Evolutionary conservation across 176 grass and related monocot species (phyloP).

Genomic region (Juncus effusus): DNA sequence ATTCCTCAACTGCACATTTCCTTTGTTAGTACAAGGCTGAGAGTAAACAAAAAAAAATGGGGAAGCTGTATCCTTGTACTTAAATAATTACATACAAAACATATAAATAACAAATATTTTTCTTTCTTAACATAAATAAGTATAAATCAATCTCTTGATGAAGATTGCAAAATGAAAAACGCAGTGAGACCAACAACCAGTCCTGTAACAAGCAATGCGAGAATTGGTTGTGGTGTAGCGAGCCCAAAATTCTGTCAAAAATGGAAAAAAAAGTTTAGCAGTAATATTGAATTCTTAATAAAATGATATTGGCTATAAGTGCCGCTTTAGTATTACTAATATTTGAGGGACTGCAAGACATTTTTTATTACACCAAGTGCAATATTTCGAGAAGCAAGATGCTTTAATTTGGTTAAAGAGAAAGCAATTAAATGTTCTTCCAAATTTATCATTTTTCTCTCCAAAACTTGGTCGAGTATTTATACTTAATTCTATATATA

Average conservation of each 20-base stretch:
- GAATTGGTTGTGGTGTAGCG: slow-evolving; percentile 41
- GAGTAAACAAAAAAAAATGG: not conserved
- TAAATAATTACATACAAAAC: not conserved
- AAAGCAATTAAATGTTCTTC: no score
- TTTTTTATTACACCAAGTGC: no score
- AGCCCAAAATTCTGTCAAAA: slow-evolving; percentile 69
- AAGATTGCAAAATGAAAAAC: slow-evolving; percentile 71
- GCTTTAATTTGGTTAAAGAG: not conserved
- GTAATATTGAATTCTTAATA: not conserved
- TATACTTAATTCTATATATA: no score
- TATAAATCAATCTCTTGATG: slow-evolving; percentile 36
- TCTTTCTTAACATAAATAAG: slow-evolving; percentile 1
- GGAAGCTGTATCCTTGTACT: not conserved
- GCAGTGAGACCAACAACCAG: slow-evolving; percentile 63
- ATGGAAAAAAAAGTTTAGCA: not conserved
- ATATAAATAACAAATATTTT: not conserved
- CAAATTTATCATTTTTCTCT: no score
- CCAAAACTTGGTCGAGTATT: no score
- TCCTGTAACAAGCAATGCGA: slow-evolving; percentile 59
- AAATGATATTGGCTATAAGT: no score
- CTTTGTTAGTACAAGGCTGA: not conserved
- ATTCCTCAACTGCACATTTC: no score
- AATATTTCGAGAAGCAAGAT: no score
- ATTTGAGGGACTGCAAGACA: no score
- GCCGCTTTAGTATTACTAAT: no score